Evolutionary conservation across 1,284 basidiomycete genomes (phyloP).

Genomic region (Tilletia caries): DNA sequence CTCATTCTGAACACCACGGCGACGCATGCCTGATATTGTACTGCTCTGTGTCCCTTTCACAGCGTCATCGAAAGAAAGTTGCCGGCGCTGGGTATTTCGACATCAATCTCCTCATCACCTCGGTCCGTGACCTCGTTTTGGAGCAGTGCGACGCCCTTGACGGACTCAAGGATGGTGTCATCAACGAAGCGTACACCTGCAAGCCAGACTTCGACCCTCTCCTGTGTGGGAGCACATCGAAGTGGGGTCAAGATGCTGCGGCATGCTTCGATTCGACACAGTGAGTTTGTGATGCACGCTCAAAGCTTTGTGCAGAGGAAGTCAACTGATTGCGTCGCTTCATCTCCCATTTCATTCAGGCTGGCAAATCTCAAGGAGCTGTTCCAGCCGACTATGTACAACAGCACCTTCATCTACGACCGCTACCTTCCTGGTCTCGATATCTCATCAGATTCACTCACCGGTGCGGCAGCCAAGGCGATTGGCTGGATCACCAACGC

Average conservation of each 20-base stretch:
- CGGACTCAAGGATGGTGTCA: conserved; percentile 52
- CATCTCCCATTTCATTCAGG: not conserved
- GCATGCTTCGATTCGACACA: conserved; percentile 18
- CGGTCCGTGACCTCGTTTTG: conserved; percentile 42
- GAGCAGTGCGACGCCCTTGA: conserved; percentile 54
- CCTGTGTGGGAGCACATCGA: conserved; percentile 16
- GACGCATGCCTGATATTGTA: no score
- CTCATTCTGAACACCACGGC: no score
- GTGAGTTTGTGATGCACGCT: not conserved
- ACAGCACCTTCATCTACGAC: conserved; percentile 19
- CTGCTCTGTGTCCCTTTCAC: no score
- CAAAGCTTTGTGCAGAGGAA: no score
- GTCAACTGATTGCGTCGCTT: not conserved
- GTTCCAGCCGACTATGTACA: conserved; percentile 2
- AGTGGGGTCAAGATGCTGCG: not conserved
- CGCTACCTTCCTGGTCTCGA: conserved; percentile 22
- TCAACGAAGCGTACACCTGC: conserved; percentile 38
- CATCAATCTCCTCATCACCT: not conserved
- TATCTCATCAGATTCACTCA: not conserved
- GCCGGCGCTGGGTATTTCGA: not conserved
- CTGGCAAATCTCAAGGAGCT: conserved; percentile 12
- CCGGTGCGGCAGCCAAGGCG: conserved; percentile 24
- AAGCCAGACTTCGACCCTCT: conserved; percentile 22
- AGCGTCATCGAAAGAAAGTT: not conserved
- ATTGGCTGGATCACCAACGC: conserved; percentile 45